Base-by-base conservation (phyloP, 768 basidiomycete genomes). In the Xerocomellus chrysenteron region DNA sequence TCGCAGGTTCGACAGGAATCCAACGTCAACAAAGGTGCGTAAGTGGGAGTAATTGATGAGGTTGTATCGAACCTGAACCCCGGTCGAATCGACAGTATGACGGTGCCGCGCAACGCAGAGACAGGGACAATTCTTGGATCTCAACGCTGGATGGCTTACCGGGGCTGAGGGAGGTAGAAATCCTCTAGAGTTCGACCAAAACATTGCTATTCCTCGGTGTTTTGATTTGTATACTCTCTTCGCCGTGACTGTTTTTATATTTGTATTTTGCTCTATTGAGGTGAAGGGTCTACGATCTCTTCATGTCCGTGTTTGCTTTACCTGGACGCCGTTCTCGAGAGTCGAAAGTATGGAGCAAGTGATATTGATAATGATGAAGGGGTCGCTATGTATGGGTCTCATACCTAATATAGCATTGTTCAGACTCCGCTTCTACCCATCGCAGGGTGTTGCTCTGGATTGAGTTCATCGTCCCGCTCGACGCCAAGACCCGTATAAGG, bases 401-500 rank as follows among this genome's bases (percentile, higher is more conserved):
- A 21, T 58, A 16, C 60, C 56, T 37, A 47, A 60, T 68, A 35
- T 49, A 21, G 59, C 0, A 11, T 8, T 16, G 60, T 71, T 65
- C 7, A 54, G 10, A 63, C 68, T 70, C 70, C 68, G 70, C 59
- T 21, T 16, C 42, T 44, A 36, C 55, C 54, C 49, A 28, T 39
- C 35, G n/a, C 43, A 47, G 50, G 14, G 28, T 61, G 7, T 40
- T 39, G 41, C 50, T n/a, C 36, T 58, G 37, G 52, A 55, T 35
- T 28, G 62, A 52, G 68, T 60, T 59, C 59, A 61, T 66, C 67
- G 69, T 64, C 69, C 60, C 55, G 67, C 67, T 67, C 74, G 73
- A 73, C 70, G 70, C 74, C 74, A 71, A 75, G 68, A 69, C 73
- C 55, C 50, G 56, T 56, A 52, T 57, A 64, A 74, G 67, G 67